Conservation (phyloP, 192 early-diverging fungal species). For the Coemansia asiatica region DNA sequence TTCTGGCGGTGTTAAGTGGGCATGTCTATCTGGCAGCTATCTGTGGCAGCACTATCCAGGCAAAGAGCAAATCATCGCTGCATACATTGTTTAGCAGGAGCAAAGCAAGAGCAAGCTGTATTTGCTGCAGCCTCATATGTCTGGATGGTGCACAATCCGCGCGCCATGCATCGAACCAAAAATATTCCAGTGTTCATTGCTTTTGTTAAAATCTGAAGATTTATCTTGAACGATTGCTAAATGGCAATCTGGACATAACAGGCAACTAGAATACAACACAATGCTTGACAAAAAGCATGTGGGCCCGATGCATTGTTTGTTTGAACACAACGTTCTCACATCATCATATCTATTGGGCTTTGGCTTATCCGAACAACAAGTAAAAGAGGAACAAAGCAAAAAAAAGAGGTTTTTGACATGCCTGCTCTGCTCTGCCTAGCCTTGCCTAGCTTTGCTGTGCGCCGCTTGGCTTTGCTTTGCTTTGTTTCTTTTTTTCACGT, state of each 20-base stretch:
- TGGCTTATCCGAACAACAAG: background rate
- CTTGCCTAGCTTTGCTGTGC: too few relatives aligned
- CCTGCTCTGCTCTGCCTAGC: background rate
- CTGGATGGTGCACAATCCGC: background rate
- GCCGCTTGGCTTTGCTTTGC: background rate
- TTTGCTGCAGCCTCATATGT: background rate
- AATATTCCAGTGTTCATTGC: background rate
- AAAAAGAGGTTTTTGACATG: background rate
- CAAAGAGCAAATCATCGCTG: too few relatives aligned
- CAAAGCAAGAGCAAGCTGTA: background rate
- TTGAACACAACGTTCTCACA: background rate
- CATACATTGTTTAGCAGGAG: too few relatives aligned
- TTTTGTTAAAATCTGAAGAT: background rate
- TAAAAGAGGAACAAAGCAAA: background rate
- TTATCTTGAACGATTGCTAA: background rate
- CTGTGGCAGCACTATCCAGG: too few relatives aligned
- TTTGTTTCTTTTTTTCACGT: too few relatives aligned
- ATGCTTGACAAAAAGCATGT: background rate
- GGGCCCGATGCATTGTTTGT: background rate
- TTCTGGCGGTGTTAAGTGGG: too few relatives aligned
- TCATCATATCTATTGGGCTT: background rate
- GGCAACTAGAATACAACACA: background rate
- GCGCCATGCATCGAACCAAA: background rate
- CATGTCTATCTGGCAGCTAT: too few relatives aligned
- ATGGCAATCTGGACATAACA: background rate